Conservation (phyloP, 208 protist species). For the Acanthamoeba healyi region DNA sequence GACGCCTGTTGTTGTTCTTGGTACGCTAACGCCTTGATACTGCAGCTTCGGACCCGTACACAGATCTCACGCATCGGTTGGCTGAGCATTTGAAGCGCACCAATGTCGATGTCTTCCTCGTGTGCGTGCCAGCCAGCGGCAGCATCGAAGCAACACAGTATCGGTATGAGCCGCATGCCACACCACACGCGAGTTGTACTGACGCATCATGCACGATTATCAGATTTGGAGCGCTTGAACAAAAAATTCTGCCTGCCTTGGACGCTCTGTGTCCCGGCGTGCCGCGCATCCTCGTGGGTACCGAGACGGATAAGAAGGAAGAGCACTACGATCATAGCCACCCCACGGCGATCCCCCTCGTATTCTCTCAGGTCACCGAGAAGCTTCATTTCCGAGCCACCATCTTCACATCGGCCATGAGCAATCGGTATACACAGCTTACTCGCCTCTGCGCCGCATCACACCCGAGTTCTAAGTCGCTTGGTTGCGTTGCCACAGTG, state of each 20-base stretch:
- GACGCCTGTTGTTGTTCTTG: not conserved
- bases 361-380: not conserved
- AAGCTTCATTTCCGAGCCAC: constrained; percentile 14
- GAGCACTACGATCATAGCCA: not conserved
- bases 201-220: too few species aligned
- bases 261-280: not conserved
- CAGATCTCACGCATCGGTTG: not conserved
- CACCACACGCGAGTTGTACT: not conserved
- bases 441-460: not conserved
- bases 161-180: not conserved
- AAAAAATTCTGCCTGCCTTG: not conserved
- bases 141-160: not conserved
- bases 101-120: not conserved
- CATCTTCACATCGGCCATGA: constrained; percentile 37
- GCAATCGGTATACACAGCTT: not conserved
- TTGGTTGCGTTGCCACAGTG: not conserved
- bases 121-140: not conserved
- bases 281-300: constrained; percentile 21
- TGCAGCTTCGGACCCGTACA: not conserved
- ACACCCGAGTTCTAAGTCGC: not conserved
- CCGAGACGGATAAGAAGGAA: constrained; percentile 10
- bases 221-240: not conserved
- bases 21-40: not conserved
- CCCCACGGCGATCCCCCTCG: not conserved
- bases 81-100: not conserved